Evolutionary conservation across 2,329 filamentous ascomycete species (phyloP).

Genomic region (Xylaria sp.): DNA sequence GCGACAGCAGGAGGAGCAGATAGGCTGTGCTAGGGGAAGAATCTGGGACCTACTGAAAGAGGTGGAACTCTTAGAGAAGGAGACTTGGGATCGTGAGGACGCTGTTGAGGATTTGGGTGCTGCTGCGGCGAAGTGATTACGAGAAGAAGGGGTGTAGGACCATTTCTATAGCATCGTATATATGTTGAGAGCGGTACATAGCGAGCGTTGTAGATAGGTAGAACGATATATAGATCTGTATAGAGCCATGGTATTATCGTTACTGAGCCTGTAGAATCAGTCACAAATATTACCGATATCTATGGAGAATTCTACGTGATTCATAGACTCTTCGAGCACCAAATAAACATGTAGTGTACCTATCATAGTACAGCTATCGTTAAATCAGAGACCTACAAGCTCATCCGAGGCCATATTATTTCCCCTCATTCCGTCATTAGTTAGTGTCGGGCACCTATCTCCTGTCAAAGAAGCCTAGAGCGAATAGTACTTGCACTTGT

Average conservation of each 20-base stretch:
- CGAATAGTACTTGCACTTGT: not conserved
- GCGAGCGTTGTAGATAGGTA: slow-evolving; percentile 8
- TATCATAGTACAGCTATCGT: not conserved
- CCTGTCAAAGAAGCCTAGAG: not conserved
- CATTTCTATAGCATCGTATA: not conserved
- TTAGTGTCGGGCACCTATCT: slow-evolving; percentile 6
- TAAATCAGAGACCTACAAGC: not conserved
- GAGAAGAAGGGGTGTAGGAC: not conserved
- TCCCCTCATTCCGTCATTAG: not conserved
- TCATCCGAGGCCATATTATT: not conserved
- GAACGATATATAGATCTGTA: slow-evolving; percentile 4
- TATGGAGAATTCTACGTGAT: not conserved
- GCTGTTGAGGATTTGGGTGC: slow-evolving; percentile 75
- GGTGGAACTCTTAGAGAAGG: slow-evolving; percentile 72
- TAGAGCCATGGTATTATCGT: not conserved
- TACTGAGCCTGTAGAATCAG: not conserved
- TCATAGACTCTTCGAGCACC: not conserved
- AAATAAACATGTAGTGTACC: not conserved
- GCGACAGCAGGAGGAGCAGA: slow-evolving; percentile 69
- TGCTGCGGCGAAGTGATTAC: slow-evolving; percentile 10
- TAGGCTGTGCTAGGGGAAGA: slow-evolving; percentile 59
- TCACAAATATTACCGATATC: not conserved
- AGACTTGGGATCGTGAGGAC: slow-evolving; percentile 77
- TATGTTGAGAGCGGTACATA: not conserved
- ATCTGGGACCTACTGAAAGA: slow-evolving; percentile 66